A percentile compares a stretch with the other conserved stretches of the same genome.
Conservation (phyloP, 2,329 filamentous ascomycete species). For the Parafenestella ontariensis region DNA sequence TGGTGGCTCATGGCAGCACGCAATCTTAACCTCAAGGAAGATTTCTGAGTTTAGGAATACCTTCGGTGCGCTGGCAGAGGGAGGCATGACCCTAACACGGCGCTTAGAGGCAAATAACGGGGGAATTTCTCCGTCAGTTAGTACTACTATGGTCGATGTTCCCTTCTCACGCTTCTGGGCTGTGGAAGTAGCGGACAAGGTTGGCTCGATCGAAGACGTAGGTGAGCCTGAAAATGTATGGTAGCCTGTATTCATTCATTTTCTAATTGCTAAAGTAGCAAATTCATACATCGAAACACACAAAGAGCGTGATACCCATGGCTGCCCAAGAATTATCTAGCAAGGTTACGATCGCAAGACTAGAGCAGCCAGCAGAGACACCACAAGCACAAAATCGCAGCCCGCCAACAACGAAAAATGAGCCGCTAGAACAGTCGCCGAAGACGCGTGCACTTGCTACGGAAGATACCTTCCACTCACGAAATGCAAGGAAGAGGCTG, state of each 20-base stretch:
- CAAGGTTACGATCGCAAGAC: not conserved
- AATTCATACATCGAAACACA: not conserved
- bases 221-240: slow-evolving; percentile 13
- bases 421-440: no score
- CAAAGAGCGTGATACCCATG: not conserved
- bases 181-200: slow-evolving; percentile 1
- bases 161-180: slow-evolving; percentile 52
- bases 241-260: slow-evolving; percentile 1
- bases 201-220: slow-evolving; percentile 8
- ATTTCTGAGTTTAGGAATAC: slow-evolving; percentile 43
- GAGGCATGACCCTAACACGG: slow-evolving; percentile 53
- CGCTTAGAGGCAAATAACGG: not conserved
- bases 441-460: no score
- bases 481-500: no score
- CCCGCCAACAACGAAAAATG: no score
- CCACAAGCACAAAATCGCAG: not conserved
- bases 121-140: slow-evolving; percentile 8
- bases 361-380: not conserved
- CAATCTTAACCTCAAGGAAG: slow-evolving; percentile 9
- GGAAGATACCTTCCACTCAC: no score
- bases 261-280: slow-evolving; percentile 15
- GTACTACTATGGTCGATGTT: slow-evolving; percentile 57
- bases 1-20: slow-evolving; percentile 27
- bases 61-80: slow-evolving; percentile 70
- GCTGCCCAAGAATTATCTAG: no score